Conservation (phyloP, 495 filamentous ascomycete species). For the Podospora australis region DNA sequence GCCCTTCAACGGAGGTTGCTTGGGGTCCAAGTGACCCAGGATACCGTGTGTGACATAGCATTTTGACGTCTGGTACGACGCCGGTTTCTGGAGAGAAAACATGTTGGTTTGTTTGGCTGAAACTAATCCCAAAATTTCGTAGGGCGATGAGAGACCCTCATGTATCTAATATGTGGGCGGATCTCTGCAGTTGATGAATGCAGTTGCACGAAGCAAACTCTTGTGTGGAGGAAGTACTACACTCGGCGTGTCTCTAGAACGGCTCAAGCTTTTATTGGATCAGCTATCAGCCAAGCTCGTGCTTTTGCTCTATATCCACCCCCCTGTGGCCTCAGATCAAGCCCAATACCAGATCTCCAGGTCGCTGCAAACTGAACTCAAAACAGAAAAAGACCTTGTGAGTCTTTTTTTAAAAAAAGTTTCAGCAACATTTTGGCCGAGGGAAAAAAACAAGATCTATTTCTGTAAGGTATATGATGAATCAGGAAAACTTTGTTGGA, state of each 20-base stretch:
- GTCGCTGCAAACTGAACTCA: slow-evolving; percentile 1
- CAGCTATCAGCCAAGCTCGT: background rate
- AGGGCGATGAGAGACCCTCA: too few species aligned
- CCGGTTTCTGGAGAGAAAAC: slow-evolving; percentile 51
- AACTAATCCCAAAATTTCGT: too few species aligned
- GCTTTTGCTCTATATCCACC: background rate
- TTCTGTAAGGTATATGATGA: background rate
- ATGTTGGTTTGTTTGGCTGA: slow-evolving; percentile 30
- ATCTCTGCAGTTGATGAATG: background rate
- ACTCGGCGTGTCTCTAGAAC: background rate
- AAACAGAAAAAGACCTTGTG: too few species aligned
- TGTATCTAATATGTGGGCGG: background rate
- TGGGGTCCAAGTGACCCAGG: slow-evolving; percentile 59
- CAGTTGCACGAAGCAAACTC: background rate
- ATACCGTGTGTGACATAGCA: slow-evolving; percentile 63
- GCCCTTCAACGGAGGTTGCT: slow-evolving; percentile 63
- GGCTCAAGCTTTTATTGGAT: background rate
- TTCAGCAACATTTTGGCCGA: background rate
- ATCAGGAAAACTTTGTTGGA: too few species aligned
- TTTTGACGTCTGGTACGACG: slow-evolving; percentile 58
- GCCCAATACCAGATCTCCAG: background rate
- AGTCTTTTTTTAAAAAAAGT: background rate
- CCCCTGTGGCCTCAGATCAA: slow-evolving; percentile 5
- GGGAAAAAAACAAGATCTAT: background rate
- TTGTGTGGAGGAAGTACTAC: background rate